phyloP scores from a whole-genome alignment of 2,329 filamentous ascomycete genomes.

The Colletotrichum shisoi region DNA sequence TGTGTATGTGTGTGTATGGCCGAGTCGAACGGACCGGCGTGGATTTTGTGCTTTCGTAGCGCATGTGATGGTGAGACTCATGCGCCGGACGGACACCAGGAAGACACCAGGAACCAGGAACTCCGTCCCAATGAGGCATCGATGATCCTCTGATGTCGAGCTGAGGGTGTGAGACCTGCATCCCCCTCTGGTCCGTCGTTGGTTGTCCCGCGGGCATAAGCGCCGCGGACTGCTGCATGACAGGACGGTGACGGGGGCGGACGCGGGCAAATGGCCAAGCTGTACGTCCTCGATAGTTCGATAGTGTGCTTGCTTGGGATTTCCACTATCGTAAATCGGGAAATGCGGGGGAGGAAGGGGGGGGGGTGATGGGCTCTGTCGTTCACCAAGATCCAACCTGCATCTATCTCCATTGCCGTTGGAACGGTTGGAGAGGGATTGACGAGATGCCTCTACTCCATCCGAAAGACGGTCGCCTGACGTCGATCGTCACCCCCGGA shows the following conservation, averaged over 20 bases:
- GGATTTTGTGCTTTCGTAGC: neutral
- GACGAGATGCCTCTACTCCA: neutral
- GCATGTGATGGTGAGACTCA: slow-evolving; percentile 32
- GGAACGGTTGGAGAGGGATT: neutral
- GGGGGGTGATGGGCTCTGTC: too few relatives aligned
- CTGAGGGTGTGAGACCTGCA: slow-evolving; percentile 16
- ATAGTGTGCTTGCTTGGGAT: slow-evolving; percentile 13
- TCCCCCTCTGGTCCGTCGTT: neutral
- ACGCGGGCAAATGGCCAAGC: slow-evolving; percentile 15
- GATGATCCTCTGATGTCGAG: slow-evolving; percentile 26
- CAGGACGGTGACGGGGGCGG: slow-evolving; percentile 10
- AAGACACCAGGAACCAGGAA: slow-evolving; percentile 38
- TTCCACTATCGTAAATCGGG: slow-evolving; percentile 4
- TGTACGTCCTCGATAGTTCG: slow-evolving; percentile 19
- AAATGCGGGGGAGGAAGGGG: slow-evolving; percentile 15
- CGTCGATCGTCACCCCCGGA: slow-evolving; percentile 27
- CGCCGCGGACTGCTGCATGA: slow-evolving; percentile 7
- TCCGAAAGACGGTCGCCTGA: slow-evolving; percentile 33
- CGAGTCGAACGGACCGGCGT: slow-evolving; percentile 1
- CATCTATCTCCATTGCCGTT: neutral
- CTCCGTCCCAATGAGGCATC: slow-evolving; percentile 25
- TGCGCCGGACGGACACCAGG: slow-evolving; percentile 13
- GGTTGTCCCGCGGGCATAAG: slow-evolving; percentile 21
- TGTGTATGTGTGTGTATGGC: neutral
- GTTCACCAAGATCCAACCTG: neutral